A percentile compares a stretch with the other conserved stretches of the same genome.
These are phyloP conservation scores for Nephelium lappaceum DNA, from an alignment of 345 rosid species.

Conservation along the genomic window DNA sequence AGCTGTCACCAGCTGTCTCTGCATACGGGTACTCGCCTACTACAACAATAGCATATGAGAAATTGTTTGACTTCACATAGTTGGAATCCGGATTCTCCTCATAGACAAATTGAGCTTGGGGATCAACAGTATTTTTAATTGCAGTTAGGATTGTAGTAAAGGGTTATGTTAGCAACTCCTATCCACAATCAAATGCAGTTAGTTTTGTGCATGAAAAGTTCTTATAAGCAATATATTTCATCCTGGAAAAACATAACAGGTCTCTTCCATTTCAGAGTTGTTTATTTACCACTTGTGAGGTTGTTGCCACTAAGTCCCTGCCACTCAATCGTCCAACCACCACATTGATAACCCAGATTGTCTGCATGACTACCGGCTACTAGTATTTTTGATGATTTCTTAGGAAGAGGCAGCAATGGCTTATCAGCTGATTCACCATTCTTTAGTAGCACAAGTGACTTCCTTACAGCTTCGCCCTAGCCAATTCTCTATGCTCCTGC, in stretches of 20 bases:
- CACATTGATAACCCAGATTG: slow-evolving; percentile 77
- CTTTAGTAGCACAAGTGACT: slow-evolving; percentile 75
- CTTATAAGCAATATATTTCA: not conserved
- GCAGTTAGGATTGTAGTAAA: slow-evolving; percentile 49
- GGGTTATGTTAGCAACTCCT: too few relatives aligned
- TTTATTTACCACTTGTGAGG: slow-evolving; percentile 38
- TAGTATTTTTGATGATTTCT: slow-evolving; percentile 54
- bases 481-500: slow-evolving; percentile 73
- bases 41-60: slow-evolving; percentile 47
- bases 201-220: too few relatives aligned
- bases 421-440: slow-evolving; percentile 42
- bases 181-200: too few relatives aligned
- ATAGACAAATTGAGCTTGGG: slow-evolving; percentile 35
- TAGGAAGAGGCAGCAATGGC: slow-evolving; percentile 63
- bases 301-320: slow-evolving; percentile 65
- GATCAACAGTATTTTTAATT: slow-evolving; percentile 39
- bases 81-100: slow-evolving; percentile 35
- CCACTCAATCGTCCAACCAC: slow-evolving; percentile 74
- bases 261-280: not conserved
- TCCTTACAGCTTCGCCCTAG: slow-evolving; percentile 78
- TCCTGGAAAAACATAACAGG: too few relatives aligned
- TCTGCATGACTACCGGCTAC: slow-evolving; percentile 70
- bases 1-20: slow-evolving; percentile 46
- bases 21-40: slow-evolving; percentile 55
- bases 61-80: slow-evolving; percentile 43